Percentiles rank a stretch among this genome's conserved stretches.
Conservation (phyloP, 805 yeast genomes). For the Sugiyamaella lignohabitans region DNA sequence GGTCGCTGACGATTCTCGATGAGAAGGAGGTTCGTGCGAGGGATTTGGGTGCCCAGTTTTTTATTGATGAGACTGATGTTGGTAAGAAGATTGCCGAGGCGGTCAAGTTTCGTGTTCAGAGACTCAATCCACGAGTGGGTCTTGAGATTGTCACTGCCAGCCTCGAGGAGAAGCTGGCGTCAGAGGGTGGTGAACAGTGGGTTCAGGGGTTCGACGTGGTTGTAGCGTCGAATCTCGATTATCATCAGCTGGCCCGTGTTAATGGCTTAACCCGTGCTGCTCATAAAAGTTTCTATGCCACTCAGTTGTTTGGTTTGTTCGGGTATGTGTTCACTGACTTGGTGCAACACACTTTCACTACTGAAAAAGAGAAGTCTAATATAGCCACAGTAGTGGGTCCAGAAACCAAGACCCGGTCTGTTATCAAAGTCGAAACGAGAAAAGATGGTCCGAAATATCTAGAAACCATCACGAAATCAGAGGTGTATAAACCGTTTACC, state of each 20-base stretch:
- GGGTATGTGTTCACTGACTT: slow-evolving; percentile 80
- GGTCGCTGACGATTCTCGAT: slow-evolving; percentile 68
- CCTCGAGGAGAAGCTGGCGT: slow-evolving; percentile 20
- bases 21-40: slow-evolving; percentile 44
- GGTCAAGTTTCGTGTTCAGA: slow-evolving; percentile 51
- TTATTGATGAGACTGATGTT: slow-evolving; percentile 48
- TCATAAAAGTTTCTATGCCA: slow-evolving; percentile 58
- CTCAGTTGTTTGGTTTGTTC: slow-evolving; percentile 71
- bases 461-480: slow-evolving; percentile 36
- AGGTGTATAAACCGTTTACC: slow-evolving; percentile 34
- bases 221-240: slow-evolving; percentile 61
- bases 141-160: slow-evolving; percentile 39
- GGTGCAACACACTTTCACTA: slow-evolving; percentile 45
- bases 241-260: slow-evolving; percentile 29
- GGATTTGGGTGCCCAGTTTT: slow-evolving; percentile 72
- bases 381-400: slow-evolving; percentile 43
- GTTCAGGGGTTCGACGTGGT: slow-evolving; percentile 59
- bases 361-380: slow-evolving; percentile 17
- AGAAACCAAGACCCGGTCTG: slow-evolving; percentile 37
- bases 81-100: slow-evolving; percentile 53
- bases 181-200: slow-evolving; percentile 28
- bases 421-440: slow-evolving; percentile 35
- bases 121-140: slow-evolving; percentile 74
- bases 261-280: slow-evolving; percentile 51
- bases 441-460: slow-evolving; percentile 23